Evolutionary conservation across 192 early-diverging fungal genomes (phyloP), one percentile per base, ranked within the genome.

Genomic region (Paraglomus occultum): DNA sequence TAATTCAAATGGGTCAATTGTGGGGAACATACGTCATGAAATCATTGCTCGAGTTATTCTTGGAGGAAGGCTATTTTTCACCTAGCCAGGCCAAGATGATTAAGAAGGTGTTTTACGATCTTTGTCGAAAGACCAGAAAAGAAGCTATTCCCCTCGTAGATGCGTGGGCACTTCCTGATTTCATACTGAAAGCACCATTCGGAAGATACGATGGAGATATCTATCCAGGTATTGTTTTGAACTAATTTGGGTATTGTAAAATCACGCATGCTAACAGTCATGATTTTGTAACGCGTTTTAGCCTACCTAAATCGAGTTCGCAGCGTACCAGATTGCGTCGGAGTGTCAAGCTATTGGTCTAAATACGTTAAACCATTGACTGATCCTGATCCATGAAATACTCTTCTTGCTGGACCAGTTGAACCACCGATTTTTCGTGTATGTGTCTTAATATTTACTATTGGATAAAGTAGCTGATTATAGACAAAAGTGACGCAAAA

Each of bases 191-290:
- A 75, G 82, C 83, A 9, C 85, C 85, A 44, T 80, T 87, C 63
- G 85, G 80, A 51, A 83, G 71, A 54, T 82, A 80, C 50, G 85
- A 87, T 66, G 85, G 85, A 6, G 77, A 84, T 65, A 82, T 84
- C 44, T 87, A 87, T 76, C 59, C 76, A 51, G 83, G 77, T 76
- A 79, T 70, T 23, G 11, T 20, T 48, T 12, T 64, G 1, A 40
- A 12, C 20, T 46, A 12, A 47, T 10, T 39, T n/a, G 15, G 15
- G 23, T 4, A 40, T 23, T 8, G 5, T 15, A 4, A 31, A 31
- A 31, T 31, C 31, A 31, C 3, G 31, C 1, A 31, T 31, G 31
- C 31, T 31, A 31, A 31, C 3, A 31, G 3, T 31, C n/a, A n/a
- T 39, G 11, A 43, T 64, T 71, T 48, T 65, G 64, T 40, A 14